Conservation (phyloP, 2,329 filamentous ascomycete species). For the Phialocephala subalpina region DNA sequence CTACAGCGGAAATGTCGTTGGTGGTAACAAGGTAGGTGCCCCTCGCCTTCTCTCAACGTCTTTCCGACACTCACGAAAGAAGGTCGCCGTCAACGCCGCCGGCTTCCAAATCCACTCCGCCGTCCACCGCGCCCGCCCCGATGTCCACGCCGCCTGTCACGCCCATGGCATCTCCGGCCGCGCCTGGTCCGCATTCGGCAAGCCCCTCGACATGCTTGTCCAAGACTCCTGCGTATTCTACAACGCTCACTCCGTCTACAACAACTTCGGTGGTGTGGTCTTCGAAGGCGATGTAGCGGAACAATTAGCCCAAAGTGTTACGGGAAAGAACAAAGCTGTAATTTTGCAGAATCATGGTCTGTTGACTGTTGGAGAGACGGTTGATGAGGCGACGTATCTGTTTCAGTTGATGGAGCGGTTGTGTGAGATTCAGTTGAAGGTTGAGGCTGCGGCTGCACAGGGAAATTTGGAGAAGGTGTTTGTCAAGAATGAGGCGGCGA, state of each 20-base stretch:
- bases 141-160: conserved; percentile 62
- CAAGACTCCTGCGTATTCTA: conserved; percentile 60
- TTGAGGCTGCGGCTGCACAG: neutral
- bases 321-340: conserved; percentile 53
- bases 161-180: conserved; percentile 62
- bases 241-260: conserved; percentile 45
- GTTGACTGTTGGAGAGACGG: conserved; percentile 46
- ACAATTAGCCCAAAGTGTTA: conserved; percentile 51
- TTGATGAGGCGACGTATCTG: conserved; percentile 16
- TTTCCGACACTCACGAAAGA: neutral
- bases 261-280: conserved; percentile 57
- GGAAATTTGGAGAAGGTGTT: conserved; percentile 8
- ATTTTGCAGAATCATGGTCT: conserved; percentile 60
- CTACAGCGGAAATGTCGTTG: conserved; percentile 12
- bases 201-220: conserved; percentile 61
- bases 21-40: conserved; percentile 7
- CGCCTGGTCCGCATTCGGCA: conserved; percentile 66
- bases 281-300: conserved; percentile 55
- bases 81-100: conserved; percentile 17
- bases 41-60: no score
- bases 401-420: conserved; percentile 13
- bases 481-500: conserved; percentile 6
- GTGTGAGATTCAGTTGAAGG: conserved; percentile 16
- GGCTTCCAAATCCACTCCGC: conserved; percentile 55
- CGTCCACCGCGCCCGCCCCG: conserved; percentile 61